phyloP scores from a whole-genome alignment of 2,329 filamentous ascomycete genomes.

The Mariannaea elegans region DNA sequence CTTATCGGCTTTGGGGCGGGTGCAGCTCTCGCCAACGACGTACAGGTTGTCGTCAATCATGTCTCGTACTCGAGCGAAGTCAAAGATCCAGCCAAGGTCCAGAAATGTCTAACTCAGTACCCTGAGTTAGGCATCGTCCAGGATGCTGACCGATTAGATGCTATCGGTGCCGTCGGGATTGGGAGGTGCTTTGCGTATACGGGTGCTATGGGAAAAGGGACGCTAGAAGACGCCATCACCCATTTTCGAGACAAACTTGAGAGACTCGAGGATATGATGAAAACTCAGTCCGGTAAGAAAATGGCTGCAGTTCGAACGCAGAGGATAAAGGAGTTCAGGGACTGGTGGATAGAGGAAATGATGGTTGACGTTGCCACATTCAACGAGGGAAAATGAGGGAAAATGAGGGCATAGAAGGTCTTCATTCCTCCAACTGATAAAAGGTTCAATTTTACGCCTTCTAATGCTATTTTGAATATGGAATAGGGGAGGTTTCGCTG shows the following conservation, averaged over 20 bases:
- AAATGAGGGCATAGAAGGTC: too few species aligned
- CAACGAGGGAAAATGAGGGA: too few species aligned
- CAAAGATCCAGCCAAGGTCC: slow-evolving; percentile 68
- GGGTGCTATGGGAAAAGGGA: slow-evolving; percentile 68
- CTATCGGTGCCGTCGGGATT: slow-evolving; percentile 86
- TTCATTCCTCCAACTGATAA: too few species aligned
- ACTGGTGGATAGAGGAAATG: slow-evolving; percentile 67
- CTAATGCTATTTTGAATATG: too few species aligned
- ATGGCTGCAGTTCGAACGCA: slow-evolving; percentile 64
- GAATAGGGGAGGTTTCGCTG: too few species aligned
- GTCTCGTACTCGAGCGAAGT: slow-evolving; percentile 83
- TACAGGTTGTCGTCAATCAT: slow-evolving; percentile 77
- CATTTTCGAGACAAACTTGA: slow-evolving; percentile 84
- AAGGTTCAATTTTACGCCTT: too few species aligned
- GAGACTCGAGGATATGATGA: slow-evolving; percentile 70
- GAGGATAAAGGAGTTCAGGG: slow-evolving; percentile 60
- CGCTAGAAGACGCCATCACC: slow-evolving; percentile 71
- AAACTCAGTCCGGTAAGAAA: slow-evolving; percentile 64
- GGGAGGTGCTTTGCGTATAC: slow-evolving; percentile 73
- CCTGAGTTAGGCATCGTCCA: slow-evolving; percentile 80
- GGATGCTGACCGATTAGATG: slow-evolving; percentile 92
- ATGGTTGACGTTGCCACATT: slow-evolving; percentile 26
- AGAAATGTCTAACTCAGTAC: slow-evolving; percentile 67
- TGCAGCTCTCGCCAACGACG: slow-evolving; percentile 65
- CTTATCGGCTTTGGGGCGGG: slow-evolving; percentile 66